A percentile compares a stretch with the other conserved stretches of the same genome.
These are phyloP conservation scores for Millerago galiae DNA, from an alignment of 805 yeast genomes.

Conservation along the genomic window DNA sequence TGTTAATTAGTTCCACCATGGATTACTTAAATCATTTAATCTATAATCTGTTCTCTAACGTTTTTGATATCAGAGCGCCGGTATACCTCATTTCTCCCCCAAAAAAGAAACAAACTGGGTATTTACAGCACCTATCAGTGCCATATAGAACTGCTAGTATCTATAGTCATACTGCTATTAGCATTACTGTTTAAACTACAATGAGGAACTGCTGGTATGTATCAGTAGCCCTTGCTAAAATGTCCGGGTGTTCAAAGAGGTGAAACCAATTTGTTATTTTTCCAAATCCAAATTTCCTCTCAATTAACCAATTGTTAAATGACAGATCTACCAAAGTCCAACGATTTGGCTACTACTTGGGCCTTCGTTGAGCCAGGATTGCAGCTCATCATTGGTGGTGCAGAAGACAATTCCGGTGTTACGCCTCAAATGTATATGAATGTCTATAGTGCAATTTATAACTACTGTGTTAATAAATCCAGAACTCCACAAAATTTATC, in stretches of 20 bases:
- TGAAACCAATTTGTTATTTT: neutral
- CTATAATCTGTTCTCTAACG: too few relatives aligned
- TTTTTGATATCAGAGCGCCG: too few relatives aligned
- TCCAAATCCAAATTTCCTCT: neutral
- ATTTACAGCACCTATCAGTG: too few relatives aligned
- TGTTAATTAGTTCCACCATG: too few relatives aligned
- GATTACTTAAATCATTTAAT: too few relatives aligned
- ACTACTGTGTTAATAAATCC: conserved; percentile 81
- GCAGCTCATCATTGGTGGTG: conserved; percentile 59
- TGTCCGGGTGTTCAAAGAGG: neutral
- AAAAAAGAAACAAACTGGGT: too few relatives aligned
- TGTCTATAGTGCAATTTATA: conserved; percentile 87
- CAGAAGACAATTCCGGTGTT: conserved; percentile 46
- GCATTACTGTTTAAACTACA: too few relatives aligned
- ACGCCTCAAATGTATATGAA: conserved; percentile 76
- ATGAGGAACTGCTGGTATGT: too few relatives aligned
- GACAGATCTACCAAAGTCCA: conserved; percentile 43
- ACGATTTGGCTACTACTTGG: conserved; percentile 70
- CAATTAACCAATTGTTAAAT: conserved; percentile 4
- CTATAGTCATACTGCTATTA: too few relatives aligned
- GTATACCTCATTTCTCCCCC: too few relatives aligned
- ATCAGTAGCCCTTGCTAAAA: neutral
- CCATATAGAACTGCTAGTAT: too few relatives aligned
- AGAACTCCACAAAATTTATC: conserved; percentile 37
- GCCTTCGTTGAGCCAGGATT: conserved; percentile 70